Percentiles rank a stretch among this genome's conserved stretches.
phyloP scores from a whole-genome alignment of 495 filamentous ascomycete species.

The Penicilliopsis zonata region DNA sequence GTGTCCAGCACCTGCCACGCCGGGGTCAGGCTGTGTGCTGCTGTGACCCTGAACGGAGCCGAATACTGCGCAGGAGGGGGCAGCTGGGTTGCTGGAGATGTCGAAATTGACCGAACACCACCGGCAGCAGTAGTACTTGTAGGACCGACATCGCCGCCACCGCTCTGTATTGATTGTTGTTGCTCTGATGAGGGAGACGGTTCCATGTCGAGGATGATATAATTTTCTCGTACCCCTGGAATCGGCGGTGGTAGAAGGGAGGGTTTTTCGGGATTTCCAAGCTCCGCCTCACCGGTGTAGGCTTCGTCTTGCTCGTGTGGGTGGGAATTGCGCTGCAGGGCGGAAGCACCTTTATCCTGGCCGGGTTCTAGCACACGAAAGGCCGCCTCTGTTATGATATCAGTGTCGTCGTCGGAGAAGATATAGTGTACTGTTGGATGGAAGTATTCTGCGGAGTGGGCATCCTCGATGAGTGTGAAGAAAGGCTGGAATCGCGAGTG shows the following conservation, averaged over 20 bases:
- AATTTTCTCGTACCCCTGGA: slow-evolving; percentile 30
- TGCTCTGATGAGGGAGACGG: slow-evolving; percentile 6
- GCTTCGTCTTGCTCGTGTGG: neutral
- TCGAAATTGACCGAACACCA: slow-evolving; percentile 9
- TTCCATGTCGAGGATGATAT: slow-evolving; percentile 31
- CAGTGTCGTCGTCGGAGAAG: slow-evolving; percentile 65
- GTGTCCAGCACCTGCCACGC: slow-evolving; percentile 43
- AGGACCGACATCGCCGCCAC: neutral
- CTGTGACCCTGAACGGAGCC: slow-evolving; percentile 24
- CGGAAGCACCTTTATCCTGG: slow-evolving; percentile 9
- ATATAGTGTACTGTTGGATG: slow-evolving; percentile 82
- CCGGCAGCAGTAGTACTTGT: slow-evolving; percentile 2
- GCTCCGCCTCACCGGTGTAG: slow-evolving; percentile 5
- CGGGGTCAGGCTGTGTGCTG: slow-evolving; percentile 36
- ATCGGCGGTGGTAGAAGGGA: slow-evolving; percentile 25
- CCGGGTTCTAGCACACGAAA: slow-evolving; percentile 28
- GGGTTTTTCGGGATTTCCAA: slow-evolving; percentile 11
- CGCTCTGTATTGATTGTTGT: neutral
- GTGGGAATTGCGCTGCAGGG: slow-evolving; percentile 1
- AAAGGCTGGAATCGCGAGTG: slow-evolving; percentile 31
- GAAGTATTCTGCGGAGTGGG: slow-evolving; percentile 40
- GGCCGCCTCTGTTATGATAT: slow-evolving; percentile 47
- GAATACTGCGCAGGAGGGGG: slow-evolving; percentile 2
- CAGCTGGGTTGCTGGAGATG: slow-evolving; percentile 8
- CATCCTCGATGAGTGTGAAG: slow-evolving; percentile 42